Base-by-base conservation (phyloP, 345 rosid genomes). In the Cardamine occulta region DNA sequence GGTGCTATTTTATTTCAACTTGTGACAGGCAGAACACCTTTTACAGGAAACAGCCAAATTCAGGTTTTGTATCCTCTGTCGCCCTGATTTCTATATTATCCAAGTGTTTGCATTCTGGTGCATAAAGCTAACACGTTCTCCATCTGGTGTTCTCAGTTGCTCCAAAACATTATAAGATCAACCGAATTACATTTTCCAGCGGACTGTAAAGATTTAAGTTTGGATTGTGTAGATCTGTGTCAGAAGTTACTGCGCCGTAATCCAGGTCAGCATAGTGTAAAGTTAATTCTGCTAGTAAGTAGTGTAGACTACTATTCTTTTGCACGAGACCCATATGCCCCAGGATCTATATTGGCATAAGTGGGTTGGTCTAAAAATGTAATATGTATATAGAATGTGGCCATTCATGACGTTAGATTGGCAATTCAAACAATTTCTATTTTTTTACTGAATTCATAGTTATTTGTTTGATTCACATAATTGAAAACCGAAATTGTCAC, bases 1-100 rank as follows among this genome's bases (percentile, higher is more conserved):
- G 99, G 99, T 78, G 88, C 98, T 71, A 95, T 95, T 78, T 84
- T 95, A 62, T 95, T 84, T 84, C 99, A 95, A 80, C 97, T 95
- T 76, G 94, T 90, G 70, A 90, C 91, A 11, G 98, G 97, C 68
- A 92, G 79, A 87, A 87, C 99, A 47, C 99, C 99, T 58, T 95
- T 87, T 74, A 92, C 91, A 23, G 99, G 99, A 79, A 90, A 76
- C 84, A 86, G 86, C 77, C 99, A 95, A 79, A 83, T 86, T 44
- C 94, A 95, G 93, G 99, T 95, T 51, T 66, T 29, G 32, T 73
- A 58, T 39, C 42, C 68, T 73, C 55, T 57, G 13, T 66, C 62
- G 66, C 72, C 31, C 14, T 45, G 34, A 4, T 67, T 44, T 70
- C 49, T 59, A 17, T 14, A 54, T 3, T 42, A 3, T 48, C 17